Evolutionary conservation across 805 yeast species (phyloP), one percentile per base, ranked within the genome.

Genomic region (Candida chilensis): DNA sequence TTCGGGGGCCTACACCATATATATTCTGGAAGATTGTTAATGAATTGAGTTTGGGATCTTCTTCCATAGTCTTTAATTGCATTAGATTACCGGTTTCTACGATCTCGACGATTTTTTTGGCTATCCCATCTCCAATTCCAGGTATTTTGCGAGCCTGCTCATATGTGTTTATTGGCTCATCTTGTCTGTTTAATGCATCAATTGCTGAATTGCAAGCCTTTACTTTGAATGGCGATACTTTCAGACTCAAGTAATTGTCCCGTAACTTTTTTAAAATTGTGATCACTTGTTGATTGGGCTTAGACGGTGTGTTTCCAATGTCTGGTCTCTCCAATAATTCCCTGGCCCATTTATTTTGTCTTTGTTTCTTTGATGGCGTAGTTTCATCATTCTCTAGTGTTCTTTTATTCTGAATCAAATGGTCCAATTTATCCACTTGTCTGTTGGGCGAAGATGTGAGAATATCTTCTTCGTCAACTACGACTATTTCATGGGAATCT

Each of bases 1-100:
- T 45, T 5, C 31, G 40, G 4, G 57, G 50, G 0, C 78, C 79
- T 6, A 74, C 74, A 1, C 78, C 76, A 39, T 64, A 58, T 3
- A 74, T 58, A 1, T 57, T 50, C 24, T 52, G 46, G 27, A 74
- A 58, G 25, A 44, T 32, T 14, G 45, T 41, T 20, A 67, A 30
- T 3, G 50, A 38, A 10, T 40, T 33, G 10, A 46, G 30, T 11
- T 44, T 35, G 9, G 46, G 47, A 29, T 58, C 47, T 1, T 33
- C 31, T 20, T 25, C 17, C 27, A 32, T 38, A 13, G 17, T 37
- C 24, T 28, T 45, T 35, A 38, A 45, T 29, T 30, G 49, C 31
- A 19, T 27, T 17, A 55, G 37, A 3, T 33, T 32, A 24, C 64
- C 63, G 0, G 70, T 65, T 4, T 44, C 33, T n/a, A 49, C 38